phyloP scores from a whole-genome alignment of 1,284 basidiomycete genomes.

The Inonotus obliquus region DNA sequence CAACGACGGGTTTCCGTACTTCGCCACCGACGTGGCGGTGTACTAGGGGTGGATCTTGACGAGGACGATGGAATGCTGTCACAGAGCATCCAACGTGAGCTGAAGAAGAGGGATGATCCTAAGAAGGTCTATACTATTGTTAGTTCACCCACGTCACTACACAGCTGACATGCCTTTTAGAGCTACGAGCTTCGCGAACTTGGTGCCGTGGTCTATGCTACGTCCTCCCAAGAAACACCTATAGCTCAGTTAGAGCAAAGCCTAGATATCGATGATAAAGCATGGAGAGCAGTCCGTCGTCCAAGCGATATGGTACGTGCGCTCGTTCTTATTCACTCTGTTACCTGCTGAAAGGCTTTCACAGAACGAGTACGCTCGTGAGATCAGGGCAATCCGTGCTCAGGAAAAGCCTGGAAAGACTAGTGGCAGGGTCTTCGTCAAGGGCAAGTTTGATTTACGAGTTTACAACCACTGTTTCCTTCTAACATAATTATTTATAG shows the following conservation, averaged over 20 bases:
- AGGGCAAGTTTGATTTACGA: constrained; percentile 47
- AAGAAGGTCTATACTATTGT: constrained; percentile 40
- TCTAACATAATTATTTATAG: constrained; percentile 35
- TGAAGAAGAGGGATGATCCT: constrained; percentile 52
- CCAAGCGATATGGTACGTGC: constrained; percentile 86
- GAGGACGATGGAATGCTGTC: constrained; percentile 49
- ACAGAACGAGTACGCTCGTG: constrained; percentile 89
- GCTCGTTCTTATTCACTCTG: background rate
- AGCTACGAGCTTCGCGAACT: constrained; percentile 64
- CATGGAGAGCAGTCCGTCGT: constrained; percentile 84
- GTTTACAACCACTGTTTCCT: background rate
- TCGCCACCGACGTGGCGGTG: constrained; percentile 25
- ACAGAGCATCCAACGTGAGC: constrained; percentile 64
- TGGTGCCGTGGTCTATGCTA: constrained; percentile 74
- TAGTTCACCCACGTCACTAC: constrained; percentile 1
- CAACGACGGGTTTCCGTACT: constrained; percentile 19
- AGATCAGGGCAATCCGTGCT: constrained; percentile 76
- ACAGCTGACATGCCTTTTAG: constrained; percentile 23
- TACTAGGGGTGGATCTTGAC: constrained; percentile 38
- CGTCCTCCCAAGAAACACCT: constrained; percentile 57
- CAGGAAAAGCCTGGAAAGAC: constrained; percentile 75
- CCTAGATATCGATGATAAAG: constrained; percentile 80
- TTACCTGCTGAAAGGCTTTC: background rate
- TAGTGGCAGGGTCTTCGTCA: constrained; percentile 91
- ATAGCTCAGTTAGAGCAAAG: constrained; percentile 64